phyloP scores from a whole-genome alignment of 192 early-diverging fungal genomes.

The Backusella luteola region DNA sequence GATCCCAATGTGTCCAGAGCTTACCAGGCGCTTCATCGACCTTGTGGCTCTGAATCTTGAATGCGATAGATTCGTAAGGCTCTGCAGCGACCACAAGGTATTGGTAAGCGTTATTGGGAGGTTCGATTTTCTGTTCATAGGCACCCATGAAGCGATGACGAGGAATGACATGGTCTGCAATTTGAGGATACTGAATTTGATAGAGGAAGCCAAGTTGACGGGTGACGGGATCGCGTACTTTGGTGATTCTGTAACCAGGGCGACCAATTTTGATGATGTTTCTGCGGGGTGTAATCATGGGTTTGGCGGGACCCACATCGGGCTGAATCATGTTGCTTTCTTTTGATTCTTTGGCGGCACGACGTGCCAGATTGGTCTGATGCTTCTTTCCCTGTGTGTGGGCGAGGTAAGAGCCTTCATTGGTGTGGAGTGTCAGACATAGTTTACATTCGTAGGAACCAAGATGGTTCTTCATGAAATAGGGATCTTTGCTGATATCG shows the following conservation, averaged over 20 bases:
- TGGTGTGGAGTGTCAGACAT: conserved; percentile 81
- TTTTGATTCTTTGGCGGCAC: conserved; percentile 84
- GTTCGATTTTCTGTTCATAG: conserved; percentile 91
- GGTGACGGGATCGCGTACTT: conserved; percentile 85
- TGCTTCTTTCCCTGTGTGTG: conserved; percentile 99
- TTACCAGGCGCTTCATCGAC: conserved; percentile 85
- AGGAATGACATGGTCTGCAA: conserved; percentile 79
- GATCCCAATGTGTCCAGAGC: conserved; percentile 95
- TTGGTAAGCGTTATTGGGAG: conserved; percentile 84
- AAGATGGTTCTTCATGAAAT: conserved; percentile 93
- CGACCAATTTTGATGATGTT: conserved; percentile 93
- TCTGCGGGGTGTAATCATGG: conserved; percentile 55
- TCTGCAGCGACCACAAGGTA: conserved; percentile 95
- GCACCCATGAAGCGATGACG: conserved; percentile 96
- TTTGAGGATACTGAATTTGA: conserved; percentile 94
- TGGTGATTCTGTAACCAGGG: conserved; percentile 92
- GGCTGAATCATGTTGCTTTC: conserved; percentile 51
- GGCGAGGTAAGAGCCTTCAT: conserved; percentile 94
- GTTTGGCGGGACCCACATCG: conserved; percentile 40
- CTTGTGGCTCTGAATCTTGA: conserved; percentile 92
- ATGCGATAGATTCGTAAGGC: conserved; percentile 92
- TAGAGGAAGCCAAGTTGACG: conserved; percentile 89
- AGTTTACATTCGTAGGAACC: conserved; percentile 83
- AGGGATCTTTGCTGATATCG: conserved; percentile 94
- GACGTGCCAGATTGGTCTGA: conserved; percentile 87